Evolutionary conservation across 805 yeast genomes (phyloP).

Genomic region (Candida cerambycidarum): DNA sequence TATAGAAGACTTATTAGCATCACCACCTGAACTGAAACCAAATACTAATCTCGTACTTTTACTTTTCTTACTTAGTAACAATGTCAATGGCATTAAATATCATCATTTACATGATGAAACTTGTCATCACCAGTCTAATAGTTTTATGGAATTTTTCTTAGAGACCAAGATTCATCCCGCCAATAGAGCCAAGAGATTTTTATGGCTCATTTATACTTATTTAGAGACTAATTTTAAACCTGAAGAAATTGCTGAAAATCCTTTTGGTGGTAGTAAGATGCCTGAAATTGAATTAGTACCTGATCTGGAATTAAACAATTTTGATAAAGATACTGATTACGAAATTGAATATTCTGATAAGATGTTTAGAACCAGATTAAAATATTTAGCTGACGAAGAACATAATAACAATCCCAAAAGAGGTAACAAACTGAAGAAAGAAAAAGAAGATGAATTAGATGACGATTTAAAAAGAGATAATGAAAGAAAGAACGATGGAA

Average conservation of each 20-base stretch:
- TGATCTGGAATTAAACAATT: conserved; percentile 24
- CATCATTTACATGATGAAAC: conserved; percentile 21
- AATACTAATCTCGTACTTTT: conserved; percentile 69
- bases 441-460: conserved; percentile 19
- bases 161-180: conserved; percentile 58
- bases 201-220: conserved; percentile 82
- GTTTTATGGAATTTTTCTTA: conserved; percentile 74
- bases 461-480: conserved; percentile 2
- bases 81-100: conserved; percentile 51
- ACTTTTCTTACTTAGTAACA: conserved; percentile 70
- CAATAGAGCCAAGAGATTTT: conserved; percentile 67
- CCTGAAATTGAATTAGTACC: conserved; percentile 37
- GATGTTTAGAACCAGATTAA: conserved; percentile 46
- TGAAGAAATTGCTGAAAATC: conserved; percentile 52
- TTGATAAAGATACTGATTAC: conserved; percentile 48
- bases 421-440: conserved; percentile 30
- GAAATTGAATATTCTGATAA: conserved; percentile 49
- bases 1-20: conserved; percentile 44
- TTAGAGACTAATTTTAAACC: conserved; percentile 67
- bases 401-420: conserved; percentile 32
- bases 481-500: conserved; percentile 8
- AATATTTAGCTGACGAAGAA: conserved; percentile 41
- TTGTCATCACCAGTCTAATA: conserved; percentile 25
- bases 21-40: conserved; percentile 34
- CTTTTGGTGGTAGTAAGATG: conserved; percentile 49